These are phyloP conservation scores for Yamadazyma akitaensis DNA, from an alignment of 805 yeast species.

Conservation along the genomic window DNA sequence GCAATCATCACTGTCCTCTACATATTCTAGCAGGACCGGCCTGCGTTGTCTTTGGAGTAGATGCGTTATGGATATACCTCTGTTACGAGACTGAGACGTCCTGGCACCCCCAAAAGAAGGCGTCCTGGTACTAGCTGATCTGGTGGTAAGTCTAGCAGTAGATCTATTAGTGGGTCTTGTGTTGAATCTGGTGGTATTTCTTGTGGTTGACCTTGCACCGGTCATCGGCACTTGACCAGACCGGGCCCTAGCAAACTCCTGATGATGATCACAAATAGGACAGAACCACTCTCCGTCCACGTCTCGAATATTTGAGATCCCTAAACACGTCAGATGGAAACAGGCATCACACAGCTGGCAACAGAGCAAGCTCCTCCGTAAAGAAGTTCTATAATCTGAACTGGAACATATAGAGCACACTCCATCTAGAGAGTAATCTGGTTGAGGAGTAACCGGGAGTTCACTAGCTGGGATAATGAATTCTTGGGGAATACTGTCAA, in stretches of 20 bases:
- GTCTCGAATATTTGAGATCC: constrained; percentile 12
- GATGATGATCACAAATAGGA: constrained; percentile 49
- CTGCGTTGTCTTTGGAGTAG: background rate
- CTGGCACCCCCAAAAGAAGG: background rate
- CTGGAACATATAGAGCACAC: constrained; percentile 29
- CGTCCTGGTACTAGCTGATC: background rate
- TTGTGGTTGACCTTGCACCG: too few relatives aligned
- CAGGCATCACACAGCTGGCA: constrained; percentile 36
- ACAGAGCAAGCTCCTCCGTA: constrained; percentile 17
- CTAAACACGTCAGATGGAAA: constrained; percentile 43
- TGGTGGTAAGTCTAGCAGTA: background rate
- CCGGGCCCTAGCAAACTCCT: constrained; percentile 20
- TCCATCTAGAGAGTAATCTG: constrained; percentile 2
- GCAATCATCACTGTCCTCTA: constrained; percentile 15
- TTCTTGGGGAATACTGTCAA: constrained; percentile 35
- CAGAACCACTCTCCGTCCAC: constrained; percentile 38
- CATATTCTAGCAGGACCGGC: background rate
- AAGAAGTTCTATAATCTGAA: constrained; percentile 25
- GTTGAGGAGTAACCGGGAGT: background rate
- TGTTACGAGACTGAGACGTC: background rate
- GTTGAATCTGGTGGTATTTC: background rate
- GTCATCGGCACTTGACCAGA: background rate
- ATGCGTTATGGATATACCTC: background rate
- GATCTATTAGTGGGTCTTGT: background rate
- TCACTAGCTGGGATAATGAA: constrained; percentile 23